Base-by-base conservation (phyloP, 2,329 filamentous ascomycete species). In the Acrocalymma vagum region DNA sequence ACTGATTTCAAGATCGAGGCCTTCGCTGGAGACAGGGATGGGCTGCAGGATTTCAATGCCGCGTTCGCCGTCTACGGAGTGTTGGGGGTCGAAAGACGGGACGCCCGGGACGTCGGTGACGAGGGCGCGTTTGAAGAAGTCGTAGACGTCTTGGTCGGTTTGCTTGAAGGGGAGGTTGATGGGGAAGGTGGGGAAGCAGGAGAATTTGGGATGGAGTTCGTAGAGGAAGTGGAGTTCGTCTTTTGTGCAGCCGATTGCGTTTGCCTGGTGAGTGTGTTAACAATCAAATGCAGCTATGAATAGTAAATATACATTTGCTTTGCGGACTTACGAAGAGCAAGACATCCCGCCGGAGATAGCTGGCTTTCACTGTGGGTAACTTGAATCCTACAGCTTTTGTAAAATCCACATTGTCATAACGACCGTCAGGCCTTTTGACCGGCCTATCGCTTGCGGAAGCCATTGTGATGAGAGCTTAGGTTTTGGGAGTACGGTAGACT, bases 181-280 rank as follows among this genome's bases (percentile, higher is more conserved):
- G 18, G 74, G 69, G 41, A 76, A 77, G 0, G 74, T 77, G n/a
- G 75, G 75, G 45, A 77, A 77, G 6, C 60, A 62, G 11, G 73
- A 67, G 30, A 77, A 77, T 14, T 64, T 58, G 5, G 73, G 72
- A 23, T 77, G 67, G 2, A 73, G 62, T 36, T 78, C 75, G 51
- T 75, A 74, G 14, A 72, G 60, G 42, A 75, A 73, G 44, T 77
- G 74, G 5, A 68, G 61, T 42, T 76, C 72, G 31, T 72, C 64
- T 16, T 63, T 63, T 35, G 66, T 60, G 21, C 55, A 58, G 9
- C 70, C 68, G 45, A 74, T 74, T 15, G 72, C 68, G 31, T 67
- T 72, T n/a, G 70, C 67, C 68, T 70, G 37, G 3, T 16, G 15
- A 20, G 3, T 29, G 11, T 1, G 23, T 42, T 32, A 42, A 17